Conservation (phyloP, 371 early-diverging fungal genomes). For the Chytridium lagenaria region DNA sequence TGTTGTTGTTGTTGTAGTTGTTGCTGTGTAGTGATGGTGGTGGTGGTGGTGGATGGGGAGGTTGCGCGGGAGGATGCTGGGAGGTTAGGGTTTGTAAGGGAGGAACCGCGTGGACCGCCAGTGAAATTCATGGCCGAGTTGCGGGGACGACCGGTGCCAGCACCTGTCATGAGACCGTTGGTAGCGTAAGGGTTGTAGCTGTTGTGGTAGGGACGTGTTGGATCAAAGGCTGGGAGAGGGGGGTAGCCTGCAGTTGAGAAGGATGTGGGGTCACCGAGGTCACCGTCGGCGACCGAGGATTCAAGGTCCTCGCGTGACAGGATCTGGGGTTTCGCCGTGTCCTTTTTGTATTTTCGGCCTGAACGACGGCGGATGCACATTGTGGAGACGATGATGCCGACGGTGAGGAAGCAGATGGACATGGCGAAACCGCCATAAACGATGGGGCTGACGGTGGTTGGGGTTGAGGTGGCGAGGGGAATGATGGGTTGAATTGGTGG, state of each 20-base stretch:
- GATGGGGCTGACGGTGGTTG: background rate
- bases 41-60: background rate
- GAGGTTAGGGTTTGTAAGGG: no score
- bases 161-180: slow-evolving; percentile 8
- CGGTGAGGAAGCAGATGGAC: background rate
- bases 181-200: slow-evolving; percentile 9
- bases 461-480: background rate
- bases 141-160: no score
- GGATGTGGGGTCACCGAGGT: background rate
- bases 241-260: background rate
- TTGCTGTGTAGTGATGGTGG: no score
- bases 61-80: no score
- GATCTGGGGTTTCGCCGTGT: slow-evolving; percentile 2
- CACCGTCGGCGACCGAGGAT: slow-evolving; percentile 1
- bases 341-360: background rate
- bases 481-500: background rate
- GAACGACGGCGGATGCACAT: background rate
- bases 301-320: slow-evolving; percentile 8
- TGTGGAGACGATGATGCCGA: slow-evolving; percentile 1
- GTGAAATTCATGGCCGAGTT: no score
- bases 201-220: background rate
- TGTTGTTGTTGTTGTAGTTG: background rate
- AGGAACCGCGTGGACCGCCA: no score
- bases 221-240: background rate
- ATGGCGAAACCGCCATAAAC: slow-evolving; percentile 11